These are phyloP conservation scores for Fusarium sp. DNA, from an alignment of 2,329 filamentous ascomycete species.

Conservation along the genomic window DNA sequence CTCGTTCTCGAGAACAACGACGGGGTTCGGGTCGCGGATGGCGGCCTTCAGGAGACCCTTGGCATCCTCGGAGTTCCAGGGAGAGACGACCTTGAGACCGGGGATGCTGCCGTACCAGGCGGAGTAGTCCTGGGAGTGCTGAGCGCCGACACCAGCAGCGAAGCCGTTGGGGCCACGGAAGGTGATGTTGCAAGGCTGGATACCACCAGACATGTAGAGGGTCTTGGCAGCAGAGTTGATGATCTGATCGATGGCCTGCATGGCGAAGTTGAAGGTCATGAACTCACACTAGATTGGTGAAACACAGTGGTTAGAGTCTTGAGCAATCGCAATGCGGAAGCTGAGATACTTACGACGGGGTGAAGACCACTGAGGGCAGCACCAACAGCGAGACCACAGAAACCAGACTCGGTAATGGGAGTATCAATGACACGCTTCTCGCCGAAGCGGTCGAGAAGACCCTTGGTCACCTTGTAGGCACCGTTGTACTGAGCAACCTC, in stretches of 20 bases:
- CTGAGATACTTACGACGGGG: conserved; percentile 76
- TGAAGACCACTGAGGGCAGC: conserved; percentile 93
- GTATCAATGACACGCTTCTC: conserved; percentile 98
- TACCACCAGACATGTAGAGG: conserved; percentile 99
- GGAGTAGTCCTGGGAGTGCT: conserved; percentile 99
- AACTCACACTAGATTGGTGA: conserved; percentile 81
- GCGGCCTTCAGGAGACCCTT: conserved; percentile 98
- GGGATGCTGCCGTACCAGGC: conserved; percentile 99
- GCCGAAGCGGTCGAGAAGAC: conserved; percentile 94
- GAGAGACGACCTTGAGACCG: conserved; percentile 93
- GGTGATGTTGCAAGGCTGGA: conserved; percentile 99
- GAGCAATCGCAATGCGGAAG: neutral
- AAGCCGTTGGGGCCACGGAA: conserved; percentile 99
- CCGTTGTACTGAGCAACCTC: conserved; percentile 99
- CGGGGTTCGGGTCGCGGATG: conserved; percentile 97
- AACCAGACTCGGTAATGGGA: conserved; percentile 97
- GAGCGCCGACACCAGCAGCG: conserved; percentile 90
- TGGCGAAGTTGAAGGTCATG: conserved; percentile 99
- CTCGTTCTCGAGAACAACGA: conserved; percentile 90
- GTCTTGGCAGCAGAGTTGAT: conserved; percentile 99
- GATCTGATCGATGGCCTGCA: conserved; percentile 99
- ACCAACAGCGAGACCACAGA: conserved; percentile 91
- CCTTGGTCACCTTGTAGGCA: conserved; percentile 99
- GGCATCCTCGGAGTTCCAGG: conserved; percentile 97
- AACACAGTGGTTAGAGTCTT: conserved; percentile 11